A percentile compares a stretch with the other conserved stretches of the same genome.
Evolutionary conservation across 768 basidiomycete species (phyloP).

Genomic region (Amanita polypyramis): DNA sequence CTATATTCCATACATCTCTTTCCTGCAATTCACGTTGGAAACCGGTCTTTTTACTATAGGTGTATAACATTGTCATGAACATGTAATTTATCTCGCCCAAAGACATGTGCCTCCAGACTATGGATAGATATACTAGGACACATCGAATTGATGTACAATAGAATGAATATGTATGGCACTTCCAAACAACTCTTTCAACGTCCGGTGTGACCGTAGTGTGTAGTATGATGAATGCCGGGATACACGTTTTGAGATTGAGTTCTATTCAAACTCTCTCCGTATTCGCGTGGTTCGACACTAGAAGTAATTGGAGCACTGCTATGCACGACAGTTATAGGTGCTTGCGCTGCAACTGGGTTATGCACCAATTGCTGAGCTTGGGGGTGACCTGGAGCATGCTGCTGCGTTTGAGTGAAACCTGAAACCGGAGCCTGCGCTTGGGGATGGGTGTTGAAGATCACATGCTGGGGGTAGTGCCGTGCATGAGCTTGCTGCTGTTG

Average conservation of each 20-base stretch:
- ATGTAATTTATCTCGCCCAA: background rate
- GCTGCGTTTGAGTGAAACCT: conserved; percentile 9
- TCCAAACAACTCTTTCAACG: conserved; percentile 9
- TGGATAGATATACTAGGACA: background rate
- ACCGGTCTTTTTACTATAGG: background rate
- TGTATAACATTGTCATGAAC: background rate
- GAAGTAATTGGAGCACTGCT: conserved; percentile 4
- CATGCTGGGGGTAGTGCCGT: conserved; percentile 16
- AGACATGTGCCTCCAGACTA: no score
- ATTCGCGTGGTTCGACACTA: conserved; percentile 5
- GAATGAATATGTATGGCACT: background rate
- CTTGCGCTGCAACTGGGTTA: conserved; percentile 1
- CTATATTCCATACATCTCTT: background rate
- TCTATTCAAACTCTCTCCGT: conserved; percentile 1
- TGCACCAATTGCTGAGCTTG: conserved; percentile 6
- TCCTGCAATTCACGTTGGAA: conserved; percentile 1
- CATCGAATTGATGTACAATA: background rate
- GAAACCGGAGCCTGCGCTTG: conserved; percentile 6
- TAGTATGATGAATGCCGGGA: conserved; percentile 17
- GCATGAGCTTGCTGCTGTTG: conserved; percentile 21
- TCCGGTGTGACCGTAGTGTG: conserved; percentile 16
- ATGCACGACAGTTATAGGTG: conserved; percentile 2
- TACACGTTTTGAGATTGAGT: conserved; percentile 11
- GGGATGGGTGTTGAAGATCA: conserved; percentile 3
- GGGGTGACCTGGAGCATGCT: conserved; percentile 12